Evolutionary conservation across 1,284 basidiomycete genomes (phyloP).

Genomic region (Athelia psychrophila): DNA sequence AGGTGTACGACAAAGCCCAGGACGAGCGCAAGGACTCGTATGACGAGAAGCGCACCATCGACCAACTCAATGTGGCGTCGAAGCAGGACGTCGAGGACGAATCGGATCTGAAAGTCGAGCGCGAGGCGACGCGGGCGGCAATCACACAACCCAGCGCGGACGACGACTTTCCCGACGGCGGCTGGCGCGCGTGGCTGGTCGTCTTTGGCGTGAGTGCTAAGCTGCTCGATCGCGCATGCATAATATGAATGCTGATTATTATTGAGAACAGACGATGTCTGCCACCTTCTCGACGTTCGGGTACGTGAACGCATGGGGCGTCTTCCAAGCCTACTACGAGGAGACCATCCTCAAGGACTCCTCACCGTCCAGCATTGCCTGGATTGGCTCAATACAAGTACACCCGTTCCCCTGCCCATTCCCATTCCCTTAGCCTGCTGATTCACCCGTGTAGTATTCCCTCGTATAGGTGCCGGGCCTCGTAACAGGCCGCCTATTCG

Average conservation of each 20-base stretch:
- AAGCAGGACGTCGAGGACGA: no score
- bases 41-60: no score
- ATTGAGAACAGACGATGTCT: slow-evolving; percentile 19
- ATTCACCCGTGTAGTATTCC: slow-evolving; percentile 34
- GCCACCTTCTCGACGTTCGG: slow-evolving; percentile 31
- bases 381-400: slow-evolving; percentile 74
- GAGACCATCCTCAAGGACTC: slow-evolving; percentile 33
- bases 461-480: slow-evolving; percentile 46
- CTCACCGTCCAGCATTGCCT: slow-evolving; percentile 51
- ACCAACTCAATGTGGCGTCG: no score
- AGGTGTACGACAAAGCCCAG: no score
- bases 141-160: background rate
- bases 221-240: background rate
- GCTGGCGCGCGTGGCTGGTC: slow-evolving; percentile 32
- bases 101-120: no score
- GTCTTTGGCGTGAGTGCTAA: slow-evolving; percentile 18
- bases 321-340: slow-evolving; percentile 56
- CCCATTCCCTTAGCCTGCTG: slow-evolving; percentile 7
- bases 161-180: slow-evolving; percentile 29
- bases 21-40: no score
- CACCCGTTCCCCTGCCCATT: slow-evolving; percentile 1
- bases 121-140: no score
- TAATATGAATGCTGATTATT: background rate
- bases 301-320: slow-evolving; percentile 26
- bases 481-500: slow-evolving; percentile 51